Evolutionary conservation across 305 asterid genomes (phyloP).

Genomic region (Fraxinus angustifolia): DNA sequence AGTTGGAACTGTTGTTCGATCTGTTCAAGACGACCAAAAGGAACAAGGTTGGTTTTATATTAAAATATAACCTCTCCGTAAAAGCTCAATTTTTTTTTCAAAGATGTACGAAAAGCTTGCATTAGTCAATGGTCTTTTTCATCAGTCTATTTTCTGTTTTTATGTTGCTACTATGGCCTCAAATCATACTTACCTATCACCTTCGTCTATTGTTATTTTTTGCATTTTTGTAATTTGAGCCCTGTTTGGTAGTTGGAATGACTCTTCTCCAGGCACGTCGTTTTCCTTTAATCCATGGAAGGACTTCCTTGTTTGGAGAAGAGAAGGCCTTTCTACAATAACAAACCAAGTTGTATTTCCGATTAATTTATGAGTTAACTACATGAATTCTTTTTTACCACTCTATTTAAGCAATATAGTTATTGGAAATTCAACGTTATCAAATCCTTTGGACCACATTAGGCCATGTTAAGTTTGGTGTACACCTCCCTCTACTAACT

Average conservation of each 20-base stretch:
- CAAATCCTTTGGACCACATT: background rate
- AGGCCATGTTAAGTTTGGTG: background rate
- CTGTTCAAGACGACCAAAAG: conserved; percentile 92
- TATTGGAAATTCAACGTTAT: background rate
- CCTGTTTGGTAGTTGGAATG: conserved; percentile 3
- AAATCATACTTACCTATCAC: background rate
- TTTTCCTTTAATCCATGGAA: background rate
- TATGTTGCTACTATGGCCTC: background rate
- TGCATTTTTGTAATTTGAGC: background rate
- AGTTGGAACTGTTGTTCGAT: conserved; percentile 94
- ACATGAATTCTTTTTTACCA: background rate
- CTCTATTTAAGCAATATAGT: background rate
- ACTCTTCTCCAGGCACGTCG: background rate
- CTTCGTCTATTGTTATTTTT: background rate
- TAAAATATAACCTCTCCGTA: conserved; percentile 5
- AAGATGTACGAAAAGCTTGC: background rate
- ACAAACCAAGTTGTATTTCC: background rate
- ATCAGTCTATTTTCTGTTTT: background rate
- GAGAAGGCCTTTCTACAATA: background rate
- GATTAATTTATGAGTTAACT: background rate
- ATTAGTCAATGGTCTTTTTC: background rate
- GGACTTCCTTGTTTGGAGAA: background rate
- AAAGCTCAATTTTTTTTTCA: background rate
- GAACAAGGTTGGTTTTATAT: conserved; percentile 69
- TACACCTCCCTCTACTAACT: background rate